phyloP scores from a whole-genome alignment of 352 stramenopile species.

The Globisporangium cederbergense region DNA sequence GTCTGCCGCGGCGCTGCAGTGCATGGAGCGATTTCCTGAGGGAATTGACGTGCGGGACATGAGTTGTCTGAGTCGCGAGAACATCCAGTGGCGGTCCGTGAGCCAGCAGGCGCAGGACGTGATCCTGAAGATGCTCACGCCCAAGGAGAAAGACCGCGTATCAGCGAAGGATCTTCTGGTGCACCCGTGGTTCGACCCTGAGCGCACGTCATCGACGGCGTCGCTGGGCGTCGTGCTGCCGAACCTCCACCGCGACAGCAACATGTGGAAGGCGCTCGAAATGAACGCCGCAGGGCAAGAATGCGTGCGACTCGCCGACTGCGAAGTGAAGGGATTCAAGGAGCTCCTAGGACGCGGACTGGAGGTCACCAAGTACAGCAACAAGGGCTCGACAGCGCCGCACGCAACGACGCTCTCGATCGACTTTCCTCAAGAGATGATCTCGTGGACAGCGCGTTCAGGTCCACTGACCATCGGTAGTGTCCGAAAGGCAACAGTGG shows the following conservation, averaged over 20 bases:
- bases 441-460: slow-evolving; percentile 53
- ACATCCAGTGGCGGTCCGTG: slow-evolving; percentile 54
- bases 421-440: slow-evolving; percentile 50
- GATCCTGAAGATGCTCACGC: slow-evolving; percentile 53
- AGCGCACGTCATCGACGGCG: neutral
- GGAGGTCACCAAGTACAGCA: slow-evolving; percentile 59
- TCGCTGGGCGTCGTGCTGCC: neutral
- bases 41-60: slow-evolving; percentile 76
- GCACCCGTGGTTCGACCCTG: slow-evolving; percentile 60
- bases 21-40: slow-evolving; percentile 56
- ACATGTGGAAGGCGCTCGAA: slow-evolving; percentile 18
- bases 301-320: slow-evolving; percentile 40
- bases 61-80: slow-evolving; percentile 62
- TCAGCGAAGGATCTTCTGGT: slow-evolving; percentile 55
- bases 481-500: slow-evolving; percentile 13
- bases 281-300: slow-evolving; percentile 22
- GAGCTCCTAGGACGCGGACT: slow-evolving; percentile 64
- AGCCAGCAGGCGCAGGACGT: slow-evolving; percentile 56
- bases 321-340: slow-evolving; percentile 51
- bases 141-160: slow-evolving; percentile 48
- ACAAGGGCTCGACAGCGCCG: slow-evolving; percentile 35
- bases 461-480: slow-evolving; percentile 16
- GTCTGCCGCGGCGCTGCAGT: slow-evolving; percentile 59
- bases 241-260: slow-evolving; percentile 1
- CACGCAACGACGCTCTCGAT: slow-evolving; percentile 41